Conservation (phyloP, 2,329 filamentous ascomycete genomes). For the Dichotomopilus funicola region DNA sequence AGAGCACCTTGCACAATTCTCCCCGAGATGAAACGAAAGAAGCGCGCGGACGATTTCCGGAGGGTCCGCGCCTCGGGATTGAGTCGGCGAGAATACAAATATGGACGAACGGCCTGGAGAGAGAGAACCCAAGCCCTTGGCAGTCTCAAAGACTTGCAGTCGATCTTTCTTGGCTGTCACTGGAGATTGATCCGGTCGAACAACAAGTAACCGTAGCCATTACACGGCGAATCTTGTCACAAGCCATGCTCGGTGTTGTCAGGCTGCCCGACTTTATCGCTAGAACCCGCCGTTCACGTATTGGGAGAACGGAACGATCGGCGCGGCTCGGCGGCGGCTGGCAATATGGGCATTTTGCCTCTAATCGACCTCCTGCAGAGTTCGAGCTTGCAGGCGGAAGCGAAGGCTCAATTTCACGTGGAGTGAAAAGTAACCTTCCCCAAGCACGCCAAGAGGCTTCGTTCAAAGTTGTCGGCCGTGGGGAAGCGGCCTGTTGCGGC, state of each 20-base stretch:
- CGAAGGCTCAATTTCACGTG: conserved; percentile 7
- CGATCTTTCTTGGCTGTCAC: conserved; percentile 8
- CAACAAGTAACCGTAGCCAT: conserved; percentile 6
- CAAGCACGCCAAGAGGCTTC: conserved; percentile 13
- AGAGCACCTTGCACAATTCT: neutral
- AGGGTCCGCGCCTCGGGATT: neutral
- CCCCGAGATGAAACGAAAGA: neutral
- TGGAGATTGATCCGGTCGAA: conserved; percentile 6
- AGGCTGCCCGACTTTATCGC: neutral
- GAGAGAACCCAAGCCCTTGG: conserved; percentile 16
- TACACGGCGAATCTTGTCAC: conserved; percentile 19
- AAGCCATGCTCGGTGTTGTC: neutral
- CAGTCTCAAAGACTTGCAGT: conserved; percentile 11
- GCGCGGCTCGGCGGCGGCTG: conserved; percentile 19
- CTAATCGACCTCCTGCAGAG: conserved; percentile 8
- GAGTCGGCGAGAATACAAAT: neutral
- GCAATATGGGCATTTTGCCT: conserved; percentile 23
- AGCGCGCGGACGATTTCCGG: no score
- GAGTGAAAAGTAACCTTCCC: neutral
- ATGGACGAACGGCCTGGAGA: neutral
- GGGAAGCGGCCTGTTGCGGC: neutral
- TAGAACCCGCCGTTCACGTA: conserved; percentile 4
- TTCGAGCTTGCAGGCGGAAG: conserved; percentile 12
- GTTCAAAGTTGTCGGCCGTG: conserved; percentile 9
- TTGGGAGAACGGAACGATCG: conserved; percentile 6